phyloP scores from a whole-genome alignment of 768 basidiomycete genomes.

The Macrolepiota albuminosa region DNA sequence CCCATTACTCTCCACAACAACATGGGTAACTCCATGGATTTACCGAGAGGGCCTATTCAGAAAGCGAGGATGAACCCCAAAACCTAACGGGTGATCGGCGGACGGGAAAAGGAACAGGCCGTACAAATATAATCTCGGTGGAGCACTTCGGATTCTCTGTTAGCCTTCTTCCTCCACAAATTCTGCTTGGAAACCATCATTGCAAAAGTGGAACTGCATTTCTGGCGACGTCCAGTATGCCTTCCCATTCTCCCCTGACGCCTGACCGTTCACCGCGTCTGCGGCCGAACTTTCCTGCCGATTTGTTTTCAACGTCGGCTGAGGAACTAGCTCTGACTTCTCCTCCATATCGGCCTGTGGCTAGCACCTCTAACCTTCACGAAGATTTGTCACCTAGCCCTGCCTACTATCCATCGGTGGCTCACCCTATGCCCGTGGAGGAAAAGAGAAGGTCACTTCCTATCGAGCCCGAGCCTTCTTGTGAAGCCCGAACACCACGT shows the following conservation, averaged over 20 bases:
- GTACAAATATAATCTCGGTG: background rate
- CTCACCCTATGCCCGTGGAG: constrained; percentile 16
- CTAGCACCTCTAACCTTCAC: constrained; percentile 29
- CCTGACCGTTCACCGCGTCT: background rate
- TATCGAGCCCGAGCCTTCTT: constrained; percentile 17
- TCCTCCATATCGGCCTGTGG: constrained; percentile 32
- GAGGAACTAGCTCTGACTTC: constrained; percentile 21
- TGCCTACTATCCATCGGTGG: constrained; percentile 18
- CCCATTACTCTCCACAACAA: background rate
- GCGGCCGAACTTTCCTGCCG: background rate
- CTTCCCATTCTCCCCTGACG: background rate
- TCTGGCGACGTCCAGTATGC: background rate
- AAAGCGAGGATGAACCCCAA: background rate
- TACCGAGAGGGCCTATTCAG: background rate
- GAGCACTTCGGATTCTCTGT: background rate
- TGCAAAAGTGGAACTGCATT: background rate
- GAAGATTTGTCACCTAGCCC: constrained; percentile 22
- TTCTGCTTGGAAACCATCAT: constrained; percentile 10
- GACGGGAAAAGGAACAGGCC: background rate
- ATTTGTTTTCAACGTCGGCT: constrained; percentile 14
- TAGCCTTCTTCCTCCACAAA: background rate
- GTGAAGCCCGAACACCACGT: constrained; percentile 17
- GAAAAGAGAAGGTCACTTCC: constrained; percentile 16
- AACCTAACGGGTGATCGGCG: background rate
- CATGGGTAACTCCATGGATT: background rate